Evolutionary conservation across 192 early-diverging fungal genomes (phyloP), one percentile per base, ranked within the genome.

Genomic region (Coemansia sp.): DNA sequence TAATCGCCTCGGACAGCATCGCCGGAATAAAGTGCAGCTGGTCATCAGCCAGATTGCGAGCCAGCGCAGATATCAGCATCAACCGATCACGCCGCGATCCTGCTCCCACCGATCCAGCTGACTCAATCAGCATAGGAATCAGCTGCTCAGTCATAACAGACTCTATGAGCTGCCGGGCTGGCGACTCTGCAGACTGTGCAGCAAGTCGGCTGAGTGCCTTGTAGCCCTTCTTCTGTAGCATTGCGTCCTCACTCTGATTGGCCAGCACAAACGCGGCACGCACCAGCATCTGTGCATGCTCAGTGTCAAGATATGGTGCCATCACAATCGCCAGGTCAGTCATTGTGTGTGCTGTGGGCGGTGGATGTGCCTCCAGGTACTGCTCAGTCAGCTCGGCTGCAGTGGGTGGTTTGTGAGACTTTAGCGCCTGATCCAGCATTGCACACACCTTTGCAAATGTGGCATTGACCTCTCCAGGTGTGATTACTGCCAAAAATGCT

Each of bases 161-260:
- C 32, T 60, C 61, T 20, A 74, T 62, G 23, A 83, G 61, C 57
- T 70, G 68, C 10, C 74, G 62, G 7, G 65, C 68, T 10, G 57
- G 59, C n/a, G 69, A 59, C 27, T 69, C 66, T 22, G 71, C 60
- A 14, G 72, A 53, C 62, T 77, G 68, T 20, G 65, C 76, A 18
- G 62, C 67, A 22, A 84, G 71, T 12, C 70, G 82, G 14, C 72
- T 77, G 12, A 98, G 85, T 5, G 90, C 83, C 81, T 95, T 95
- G 84, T 98, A 98, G 0, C 90, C 92, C 81, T 94, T 95, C 85
- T 98, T 98, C 68, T 97, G 97, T 16, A 97, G 67, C 12, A 84
- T 85, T 0, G 89, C 71, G 59, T 94, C 92, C 39, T 77, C 82
- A 29, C 90, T 75, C 68, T 89, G 86, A 20, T 61, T 70, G 39